These are phyloP conservation scores for Candida mattraensis DNA, from an alignment of 805 yeast genomes.

Conservation along the genomic window DNA sequence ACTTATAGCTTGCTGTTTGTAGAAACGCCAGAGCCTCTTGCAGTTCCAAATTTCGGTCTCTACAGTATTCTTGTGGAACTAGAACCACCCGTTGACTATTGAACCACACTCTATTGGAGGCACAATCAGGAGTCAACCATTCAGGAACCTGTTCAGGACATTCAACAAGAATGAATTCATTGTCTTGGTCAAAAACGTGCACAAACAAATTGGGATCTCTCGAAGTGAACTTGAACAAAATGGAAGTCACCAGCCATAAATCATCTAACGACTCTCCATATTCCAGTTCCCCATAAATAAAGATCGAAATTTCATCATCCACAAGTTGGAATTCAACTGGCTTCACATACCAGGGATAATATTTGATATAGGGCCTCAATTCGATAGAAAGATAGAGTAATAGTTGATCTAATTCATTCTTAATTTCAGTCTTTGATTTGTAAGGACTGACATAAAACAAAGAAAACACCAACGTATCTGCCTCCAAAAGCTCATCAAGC, in stretches of 20 bases:
- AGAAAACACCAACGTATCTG: slow-evolving; percentile 27
- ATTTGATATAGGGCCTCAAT: slow-evolving; percentile 36
- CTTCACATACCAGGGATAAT: slow-evolving; percentile 44
- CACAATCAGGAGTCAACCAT: slow-evolving; percentile 46
- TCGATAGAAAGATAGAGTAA: slow-evolving; percentile 23
- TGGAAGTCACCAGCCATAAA: slow-evolving; percentile 42
- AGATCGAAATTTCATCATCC: slow-evolving; percentile 14
- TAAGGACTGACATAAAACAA: slow-evolving; percentile 34
- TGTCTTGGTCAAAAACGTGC: slow-evolving; percentile 51
- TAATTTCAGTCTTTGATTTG: slow-evolving; percentile 19
- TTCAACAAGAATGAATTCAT: slow-evolving; percentile 55
- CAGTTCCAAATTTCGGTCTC: slow-evolving; percentile 35
- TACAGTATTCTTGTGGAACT: slow-evolving; percentile 40
- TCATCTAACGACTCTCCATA: slow-evolving; percentile 47
- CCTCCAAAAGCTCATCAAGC: slow-evolving; percentile 14
- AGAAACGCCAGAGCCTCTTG: slow-evolving; percentile 43
- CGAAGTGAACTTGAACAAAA: slow-evolving; percentile 38
- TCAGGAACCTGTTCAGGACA: slow-evolving; percentile 45
- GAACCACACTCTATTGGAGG: slow-evolving; percentile 55
- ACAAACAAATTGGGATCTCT: slow-evolving; percentile 39
- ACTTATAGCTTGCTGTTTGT: slow-evolving; percentile 36
- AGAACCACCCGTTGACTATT: slow-evolving; percentile 39
- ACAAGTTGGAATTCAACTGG: slow-evolving; percentile 27
- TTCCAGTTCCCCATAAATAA: slow-evolving; percentile 40
- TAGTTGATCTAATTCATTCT: slow-evolving; percentile 14